Percentiles rank a stretch among this genome's conserved stretches.
Evolutionary conservation across 2,329 filamentous ascomycete species (phyloP).

Genomic region (Monosporascus sp.): DNA sequence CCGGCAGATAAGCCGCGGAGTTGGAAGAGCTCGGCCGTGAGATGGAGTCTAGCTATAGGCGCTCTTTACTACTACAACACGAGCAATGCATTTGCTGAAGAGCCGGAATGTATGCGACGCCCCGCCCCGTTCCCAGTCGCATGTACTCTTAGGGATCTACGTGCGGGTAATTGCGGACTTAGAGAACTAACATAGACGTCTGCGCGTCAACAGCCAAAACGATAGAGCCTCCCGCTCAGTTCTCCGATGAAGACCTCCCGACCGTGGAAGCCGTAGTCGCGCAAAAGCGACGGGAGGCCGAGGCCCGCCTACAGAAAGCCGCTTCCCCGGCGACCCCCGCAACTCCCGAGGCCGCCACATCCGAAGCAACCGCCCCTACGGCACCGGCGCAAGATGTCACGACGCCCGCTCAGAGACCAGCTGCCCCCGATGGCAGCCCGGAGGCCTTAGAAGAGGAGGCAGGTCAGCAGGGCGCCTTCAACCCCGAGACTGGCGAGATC

Average conservation of each 20-base stretch:
- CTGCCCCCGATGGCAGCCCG: conserved; percentile 29
- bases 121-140: background rate
- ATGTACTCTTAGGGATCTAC: background rate
- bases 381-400: conserved; percentile 20
- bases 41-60: conserved; percentile 71
- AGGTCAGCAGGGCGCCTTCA: conserved; percentile 84
- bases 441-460: conserved; percentile 72
- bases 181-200: too few species aligned
- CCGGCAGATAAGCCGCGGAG: conserved; percentile 63
- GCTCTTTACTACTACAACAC: conserved; percentile 94
- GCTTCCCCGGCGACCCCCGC: conserved; percentile 23
- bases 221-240: conserved; percentile 41
- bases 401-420: conserved; percentile 8
- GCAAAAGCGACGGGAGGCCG: conserved; percentile 50
- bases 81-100: conserved; percentile 78
- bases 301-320: conserved; percentile 26
- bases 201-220: conserved; percentile 16
- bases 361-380: conserved; percentile 19
- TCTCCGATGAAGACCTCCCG: conserved; percentile 51
- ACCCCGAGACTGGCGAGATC: conserved; percentile 97
- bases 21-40: conserved; percentile 71
- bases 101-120: conserved; percentile 60
- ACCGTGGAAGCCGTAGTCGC: conserved; percentile 65
- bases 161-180: background rate
- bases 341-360: conserved; percentile 9